Base-by-base conservation (phyloP, 2,329 filamentous ascomycete species). In the Seiridium cupressi region DNA sequence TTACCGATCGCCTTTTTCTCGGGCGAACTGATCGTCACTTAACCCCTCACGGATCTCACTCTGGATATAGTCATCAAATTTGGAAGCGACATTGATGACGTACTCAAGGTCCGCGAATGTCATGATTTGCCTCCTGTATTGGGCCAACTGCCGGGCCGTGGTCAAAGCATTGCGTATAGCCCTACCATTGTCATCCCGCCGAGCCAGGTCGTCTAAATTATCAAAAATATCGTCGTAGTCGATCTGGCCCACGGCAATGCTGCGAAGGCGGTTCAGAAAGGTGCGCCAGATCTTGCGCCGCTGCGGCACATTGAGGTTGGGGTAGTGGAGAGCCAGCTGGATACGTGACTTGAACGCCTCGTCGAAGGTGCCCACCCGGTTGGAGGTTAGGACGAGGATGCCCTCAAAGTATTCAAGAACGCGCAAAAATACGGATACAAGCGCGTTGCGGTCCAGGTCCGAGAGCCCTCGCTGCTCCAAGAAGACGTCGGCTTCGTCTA, bases 331-430 rank as follows among this genome's bases (percentile, higher is more conserved):
- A 11, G 65, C 55, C 3, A 70, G 44, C 5, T 65, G 65, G 2
- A 67, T 66, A 0, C 64, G 59, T 1, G 63, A 66, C 38, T 68
- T 63, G 59, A 70, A 66, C 1, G 62, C 67, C 42, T 70, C 65
- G 32, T 66, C 65, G 35, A 70, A 68, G 1, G 62, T 68, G 1
- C 61, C 63, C 13, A 69, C 65, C 1, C 77, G 72, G 35, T 78
- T 76, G 11, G 72, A 71, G 1, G 78, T 79, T 0, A 79, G 69
- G 59, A 79, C 74, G 3, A 76, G 66, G 58, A 79, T 75, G 44
- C 77, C 77, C 11, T 73, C 66, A 56, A 77, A 79, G 60, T 79
- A 78, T 36, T 77, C 73, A 3, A 80, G 65, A 5, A 69, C 68
- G 11, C 76, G 72, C 11, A 80, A 69, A 54, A 75, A 72, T 9